phyloP scores from a whole-genome alignment of 2,329 filamentous ascomycete species.

The Aspergillus sp. region DNA sequence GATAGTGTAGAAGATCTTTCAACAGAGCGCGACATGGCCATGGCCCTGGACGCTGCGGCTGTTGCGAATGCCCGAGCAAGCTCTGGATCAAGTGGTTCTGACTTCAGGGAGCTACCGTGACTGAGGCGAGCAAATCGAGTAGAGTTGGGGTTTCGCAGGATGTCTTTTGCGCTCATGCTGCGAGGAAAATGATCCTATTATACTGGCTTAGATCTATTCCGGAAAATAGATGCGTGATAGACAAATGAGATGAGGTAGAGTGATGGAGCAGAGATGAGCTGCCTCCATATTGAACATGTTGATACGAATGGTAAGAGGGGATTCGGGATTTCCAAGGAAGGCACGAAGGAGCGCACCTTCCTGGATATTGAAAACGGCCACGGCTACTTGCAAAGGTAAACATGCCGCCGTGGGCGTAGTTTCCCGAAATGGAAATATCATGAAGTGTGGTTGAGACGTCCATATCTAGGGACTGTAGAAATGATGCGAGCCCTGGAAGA shows the following conservation, averaged over 20 bases:
- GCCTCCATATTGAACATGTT: not conserved
- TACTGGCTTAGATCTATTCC: constrained; percentile 7
- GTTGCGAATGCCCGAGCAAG: constrained; percentile 36
- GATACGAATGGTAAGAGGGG: not conserved
- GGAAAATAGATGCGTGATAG: constrained; percentile 14
- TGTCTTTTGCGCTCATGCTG: constrained; percentile 25
- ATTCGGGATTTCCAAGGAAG: not conserved
- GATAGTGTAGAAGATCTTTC: constrained; percentile 29
- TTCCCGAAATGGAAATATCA: constrained; percentile 1
- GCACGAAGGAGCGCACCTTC: not conserved
- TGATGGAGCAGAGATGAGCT: not conserved
- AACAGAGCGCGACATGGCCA: constrained; percentile 44
- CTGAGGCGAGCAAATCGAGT: constrained; percentile 36
- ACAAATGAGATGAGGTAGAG: not conserved
- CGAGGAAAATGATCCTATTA: not conserved
- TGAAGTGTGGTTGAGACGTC: not conserved
- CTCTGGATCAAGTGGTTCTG: constrained; percentile 31
- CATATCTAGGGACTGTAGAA: too few relatives aligned
- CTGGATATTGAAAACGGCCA: not conserved
- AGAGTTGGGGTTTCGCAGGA: constrained; percentile 40
- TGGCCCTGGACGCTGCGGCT: constrained; percentile 44
- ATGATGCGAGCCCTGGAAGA: too few relatives aligned
- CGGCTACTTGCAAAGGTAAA: not conserved
- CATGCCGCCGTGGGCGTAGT: not conserved
- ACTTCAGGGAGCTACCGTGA: constrained; percentile 20